A percentile compares a stretch with the other conserved stretches of the same genome.
Evolutionary conservation across 805 yeast genomes (phyloP).

Genomic region (Geotrichum ghanense): DNA sequence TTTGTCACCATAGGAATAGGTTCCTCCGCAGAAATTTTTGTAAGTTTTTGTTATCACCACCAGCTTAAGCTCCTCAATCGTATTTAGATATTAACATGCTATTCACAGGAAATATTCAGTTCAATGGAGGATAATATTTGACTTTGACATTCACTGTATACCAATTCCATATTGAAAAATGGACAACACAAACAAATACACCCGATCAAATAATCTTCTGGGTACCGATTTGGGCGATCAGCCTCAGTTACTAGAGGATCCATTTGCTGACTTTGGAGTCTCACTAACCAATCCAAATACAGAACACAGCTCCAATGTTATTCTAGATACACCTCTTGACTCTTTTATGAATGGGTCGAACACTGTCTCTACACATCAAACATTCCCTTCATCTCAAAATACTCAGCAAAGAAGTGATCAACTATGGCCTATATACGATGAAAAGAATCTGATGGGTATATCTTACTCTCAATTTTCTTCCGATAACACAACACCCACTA

Average conservation of each 20-base stretch:
- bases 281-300: background rate
- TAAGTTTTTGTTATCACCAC: no score
- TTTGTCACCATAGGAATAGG: no score
- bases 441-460: conserved; percentile 3
- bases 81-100: background rate
- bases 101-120: background rate
- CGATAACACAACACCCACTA: conserved; percentile 6
- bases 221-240: background rate
- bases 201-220: background rate
- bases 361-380: background rate
- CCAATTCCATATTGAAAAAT: background rate
- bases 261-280: background rate
- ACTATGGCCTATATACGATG: conserved; percentile 11
- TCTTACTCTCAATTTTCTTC: background rate
- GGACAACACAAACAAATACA: conserved; percentile 1
- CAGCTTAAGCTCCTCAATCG: no score
- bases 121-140: conserved; percentile 1
- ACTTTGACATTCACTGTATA: background rate
- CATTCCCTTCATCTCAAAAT: background rate
- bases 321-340: background rate
- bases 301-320: background rate
- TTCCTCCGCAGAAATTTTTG: no score
- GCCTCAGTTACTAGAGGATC: background rate
- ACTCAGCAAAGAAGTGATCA: conserved; percentile 5
- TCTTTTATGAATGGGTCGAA: background rate